Evolutionary conservation across 2,329 filamentous ascomycete species (phyloP).

Genomic region (Amauroascus niger): DNA sequence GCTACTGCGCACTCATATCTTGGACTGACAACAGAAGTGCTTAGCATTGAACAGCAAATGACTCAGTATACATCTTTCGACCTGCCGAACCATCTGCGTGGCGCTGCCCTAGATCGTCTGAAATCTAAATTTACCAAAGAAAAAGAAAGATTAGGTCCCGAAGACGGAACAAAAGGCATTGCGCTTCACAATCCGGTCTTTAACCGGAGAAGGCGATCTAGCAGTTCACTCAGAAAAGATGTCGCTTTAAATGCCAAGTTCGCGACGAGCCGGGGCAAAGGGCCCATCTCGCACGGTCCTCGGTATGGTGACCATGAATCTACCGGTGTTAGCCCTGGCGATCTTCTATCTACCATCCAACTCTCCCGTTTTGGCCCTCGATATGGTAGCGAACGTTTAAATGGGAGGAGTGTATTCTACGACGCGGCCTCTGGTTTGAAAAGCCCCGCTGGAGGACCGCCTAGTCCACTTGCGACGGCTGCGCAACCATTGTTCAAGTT

Average conservation of each 20-base stretch:
- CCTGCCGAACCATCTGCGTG: slow-evolving; percentile 79
- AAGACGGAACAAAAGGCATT: slow-evolving; percentile 84
- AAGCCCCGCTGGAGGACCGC: slow-evolving; percentile 5
- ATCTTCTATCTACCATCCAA: slow-evolving; percentile 70
- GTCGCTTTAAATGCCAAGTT: slow-evolving; percentile 60
- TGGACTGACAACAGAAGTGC: slow-evolving; percentile 79
- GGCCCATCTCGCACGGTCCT: slow-evolving; percentile 21
- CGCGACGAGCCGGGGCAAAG: slow-evolving; percentile 35
- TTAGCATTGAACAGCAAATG: slow-evolving; percentile 89
- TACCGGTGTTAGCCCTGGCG: slow-evolving; percentile 57
- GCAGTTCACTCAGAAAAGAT: slow-evolving; percentile 67
- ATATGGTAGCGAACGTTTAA: slow-evolving; percentile 23
- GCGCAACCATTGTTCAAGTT: slow-evolving; percentile 6
- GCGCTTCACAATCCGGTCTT: slow-evolving; percentile 74
- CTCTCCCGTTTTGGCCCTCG: slow-evolving; percentile 53
- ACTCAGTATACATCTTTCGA: slow-evolving; percentile 86
- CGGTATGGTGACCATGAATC: slow-evolving; percentile 25
- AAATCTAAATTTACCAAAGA: slow-evolving; percentile 91
- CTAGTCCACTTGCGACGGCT: not conserved
- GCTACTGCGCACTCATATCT: slow-evolving; percentile 92
- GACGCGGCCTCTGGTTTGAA: slow-evolving; percentile 12
- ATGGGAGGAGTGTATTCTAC: slow-evolving; percentile 10
- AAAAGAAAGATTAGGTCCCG: slow-evolving; percentile 66
- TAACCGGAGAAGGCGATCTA: slow-evolving; percentile 60
- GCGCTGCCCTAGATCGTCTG: slow-evolving; percentile 67